phyloP scores from a whole-genome alignment of 768 basidiomycete genomes.

The Hericium erinaceus region DNA sequence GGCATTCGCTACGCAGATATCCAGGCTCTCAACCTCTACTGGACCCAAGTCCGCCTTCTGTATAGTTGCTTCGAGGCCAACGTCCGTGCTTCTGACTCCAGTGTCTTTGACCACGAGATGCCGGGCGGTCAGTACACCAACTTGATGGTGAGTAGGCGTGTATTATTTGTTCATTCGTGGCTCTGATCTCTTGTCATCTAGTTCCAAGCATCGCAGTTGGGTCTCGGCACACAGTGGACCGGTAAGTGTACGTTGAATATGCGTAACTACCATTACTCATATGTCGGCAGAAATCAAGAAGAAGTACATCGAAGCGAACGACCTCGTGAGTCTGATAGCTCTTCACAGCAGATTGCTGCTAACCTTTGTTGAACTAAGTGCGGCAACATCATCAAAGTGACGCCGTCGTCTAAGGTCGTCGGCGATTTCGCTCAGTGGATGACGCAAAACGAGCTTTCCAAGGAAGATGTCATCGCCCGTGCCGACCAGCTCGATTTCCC shows the following conservation, averaged over 20 bases:
- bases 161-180: conserved; percentile 16
- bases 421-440: conserved; percentile 99
- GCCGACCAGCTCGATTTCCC: conserved; percentile 96
- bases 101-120: conserved; percentile 99
- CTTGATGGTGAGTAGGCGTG: conserved; percentile 55
- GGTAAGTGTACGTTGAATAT: conserved; percentile 31
- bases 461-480: conserved; percentile 75
- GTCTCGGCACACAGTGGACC: conserved; percentile 94
- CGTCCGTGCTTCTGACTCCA: conserved; percentile 93
- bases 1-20: conserved; percentile 97
- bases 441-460: conserved; percentile 88
- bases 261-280: background rate
- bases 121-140: conserved; percentile 96
- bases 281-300: conserved; percentile 74
- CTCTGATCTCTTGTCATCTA: conserved; percentile 24
- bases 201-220: conserved; percentile 98
- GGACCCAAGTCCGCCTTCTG: conserved; percentile 93
- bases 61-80: conserved; percentile 98
- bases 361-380: conserved; percentile 39
- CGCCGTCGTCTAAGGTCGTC: conserved; percentile 97
- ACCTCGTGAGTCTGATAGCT: conserved; percentile 52
- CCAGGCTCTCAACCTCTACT: conserved; percentile 94
- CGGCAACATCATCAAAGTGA: conserved; percentile 98
- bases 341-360: conserved; percentile 3
- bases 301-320: conserved; percentile 97